These are phyloP conservation scores for Panellus pusillus DNA, from an alignment of 768 basidiomycete genomes.

Conservation along the genomic window DNA sequence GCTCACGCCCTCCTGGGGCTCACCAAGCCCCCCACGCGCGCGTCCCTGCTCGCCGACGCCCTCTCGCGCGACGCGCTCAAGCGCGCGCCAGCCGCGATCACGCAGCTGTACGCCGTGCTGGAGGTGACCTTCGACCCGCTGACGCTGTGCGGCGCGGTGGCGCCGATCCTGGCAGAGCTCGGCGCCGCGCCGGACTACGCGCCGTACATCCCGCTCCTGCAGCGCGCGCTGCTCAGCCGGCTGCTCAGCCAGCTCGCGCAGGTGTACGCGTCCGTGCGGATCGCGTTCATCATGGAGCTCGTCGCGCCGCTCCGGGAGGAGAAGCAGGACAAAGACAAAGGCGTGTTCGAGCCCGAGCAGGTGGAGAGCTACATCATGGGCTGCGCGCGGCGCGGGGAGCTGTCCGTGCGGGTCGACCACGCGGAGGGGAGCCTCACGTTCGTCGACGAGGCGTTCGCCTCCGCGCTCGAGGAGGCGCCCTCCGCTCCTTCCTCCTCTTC, in stretches of 20 bases:
- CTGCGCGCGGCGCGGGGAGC: constrained; percentile 83
- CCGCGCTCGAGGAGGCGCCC: constrained; percentile 36
- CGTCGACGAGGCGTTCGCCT: constrained; percentile 71
- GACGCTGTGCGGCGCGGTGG: constrained; percentile 73
- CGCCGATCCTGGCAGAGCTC: constrained; percentile 73
- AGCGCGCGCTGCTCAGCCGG: constrained; percentile 88
- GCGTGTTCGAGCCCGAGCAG: constrained; percentile 65
- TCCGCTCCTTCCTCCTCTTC: constrained; percentile 26
- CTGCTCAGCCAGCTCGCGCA: constrained; percentile 89
- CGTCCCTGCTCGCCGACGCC: constrained; percentile 85
- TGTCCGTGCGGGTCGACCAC: constrained; percentile 87
- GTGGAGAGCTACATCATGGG: constrained; percentile 93
- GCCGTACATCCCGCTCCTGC: constrained; percentile 85
- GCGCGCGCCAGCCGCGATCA: constrained; percentile 71
- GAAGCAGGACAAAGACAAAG: constrained; percentile 20
- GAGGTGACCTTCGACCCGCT: constrained; percentile 94
- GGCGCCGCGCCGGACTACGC: constrained; percentile 59
- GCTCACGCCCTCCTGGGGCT: constrained; percentile 86
- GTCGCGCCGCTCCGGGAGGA: constrained; percentile 74
- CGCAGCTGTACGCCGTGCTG: constrained; percentile 81
- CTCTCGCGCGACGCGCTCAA: constrained; percentile 82
- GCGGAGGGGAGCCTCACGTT: constrained; percentile 83
- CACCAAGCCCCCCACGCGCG: constrained; percentile 80
- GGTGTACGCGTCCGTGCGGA: constrained; percentile 85
- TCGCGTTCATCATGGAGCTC: constrained; percentile 74